Evolutionary conservation across 1,284 basidiomycete species (phyloP).

Genomic region (Puccinia sorghi): DNA sequence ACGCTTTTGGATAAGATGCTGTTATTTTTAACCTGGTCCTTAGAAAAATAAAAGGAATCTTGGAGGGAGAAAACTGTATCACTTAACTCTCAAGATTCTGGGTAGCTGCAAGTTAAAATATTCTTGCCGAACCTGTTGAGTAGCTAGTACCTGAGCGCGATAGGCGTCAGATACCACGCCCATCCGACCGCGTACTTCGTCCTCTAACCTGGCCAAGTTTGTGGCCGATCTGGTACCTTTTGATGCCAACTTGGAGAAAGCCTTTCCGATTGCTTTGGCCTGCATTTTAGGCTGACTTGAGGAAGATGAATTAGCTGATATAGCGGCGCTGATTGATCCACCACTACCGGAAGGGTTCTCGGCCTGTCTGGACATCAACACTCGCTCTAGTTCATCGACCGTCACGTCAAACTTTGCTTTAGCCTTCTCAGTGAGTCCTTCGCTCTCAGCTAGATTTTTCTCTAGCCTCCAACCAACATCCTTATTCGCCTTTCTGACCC

Average conservation of each 20-base stretch:
- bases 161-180: slow-evolving; percentile 83
- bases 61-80: background rate
- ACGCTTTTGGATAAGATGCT: slow-evolving; percentile 22
- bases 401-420: slow-evolving; percentile 82
- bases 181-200: slow-evolving; percentile 83
- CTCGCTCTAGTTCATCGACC: slow-evolving; percentile 89
- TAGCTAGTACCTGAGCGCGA: slow-evolving; percentile 84
- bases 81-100: slow-evolving; percentile 79
- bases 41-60: background rate
- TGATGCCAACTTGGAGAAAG: slow-evolving; percentile 90
- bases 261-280: slow-evolving; percentile 62
- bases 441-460: slow-evolving; percentile 83
- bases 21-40: background rate
- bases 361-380: slow-evolving; percentile 90
- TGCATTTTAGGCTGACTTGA: slow-evolving; percentile 71
- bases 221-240: slow-evolving; percentile 67
- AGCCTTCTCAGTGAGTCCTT: slow-evolving; percentile 81
- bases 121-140: slow-evolving; percentile 86
- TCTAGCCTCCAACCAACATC: slow-evolving; percentile 86
- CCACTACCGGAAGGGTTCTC: slow-evolving; percentile 55
- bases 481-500: slow-evolving; percentile 62
- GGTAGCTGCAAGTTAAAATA: slow-evolving; percentile 97
- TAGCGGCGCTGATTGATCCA: slow-evolving; percentile 36
- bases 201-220: slow-evolving; percentile 88
- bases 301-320: slow-evolving; percentile 61